phyloP scores from a whole-genome alignment of 768 basidiomycete species.

The Trichaptum fuscoviolaceum region DNA sequence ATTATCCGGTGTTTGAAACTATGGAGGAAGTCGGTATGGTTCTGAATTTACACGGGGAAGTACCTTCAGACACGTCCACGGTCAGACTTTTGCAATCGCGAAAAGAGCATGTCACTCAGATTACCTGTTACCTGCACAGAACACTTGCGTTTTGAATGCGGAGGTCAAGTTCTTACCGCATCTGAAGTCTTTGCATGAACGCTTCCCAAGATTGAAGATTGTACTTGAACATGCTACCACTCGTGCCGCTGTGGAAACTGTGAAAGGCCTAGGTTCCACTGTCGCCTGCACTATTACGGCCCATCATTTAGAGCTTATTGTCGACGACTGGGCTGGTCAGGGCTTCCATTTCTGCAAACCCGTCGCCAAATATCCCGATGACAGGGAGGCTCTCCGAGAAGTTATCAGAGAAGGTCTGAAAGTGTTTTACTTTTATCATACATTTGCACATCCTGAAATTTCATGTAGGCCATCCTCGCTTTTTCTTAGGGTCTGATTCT shows the following conservation, averaged over 20 bases:
- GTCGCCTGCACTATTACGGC: constrained; percentile 97
- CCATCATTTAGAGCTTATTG: constrained; percentile 89
- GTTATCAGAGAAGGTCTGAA: constrained; percentile 65
- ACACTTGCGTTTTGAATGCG: constrained; percentile 90
- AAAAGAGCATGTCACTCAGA: background rate
- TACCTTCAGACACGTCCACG: constrained; percentile 74
- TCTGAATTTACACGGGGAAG: constrained; percentile 94
- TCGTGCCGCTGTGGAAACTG: constrained; percentile 81
- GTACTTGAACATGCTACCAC: constrained; percentile 98
- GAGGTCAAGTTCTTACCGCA: constrained; percentile 88
- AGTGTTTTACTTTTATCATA: background rate
- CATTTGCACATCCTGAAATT: constrained; percentile 9
- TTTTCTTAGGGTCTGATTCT: constrained; percentile 96
- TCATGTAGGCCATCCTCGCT: constrained; percentile 74
- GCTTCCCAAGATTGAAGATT: constrained; percentile 87
- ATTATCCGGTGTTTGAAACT: constrained; percentile 88
- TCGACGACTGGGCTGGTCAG: constrained; percentile 96
- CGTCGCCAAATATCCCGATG: constrained; percentile 92
- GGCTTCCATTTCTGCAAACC: constrained; percentile 97
- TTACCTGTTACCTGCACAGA: constrained; percentile 36
- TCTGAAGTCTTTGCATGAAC: constrained; percentile 69
- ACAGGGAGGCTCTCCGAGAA: constrained; percentile 74
- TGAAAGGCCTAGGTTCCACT: constrained; percentile 69
- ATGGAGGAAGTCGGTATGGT: constrained; percentile 96
- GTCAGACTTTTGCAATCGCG: constrained; percentile 26